These are phyloP conservation scores for Sporisorium exsertum DNA, from an alignment of 1,284 basidiomycete species.

Conservation along the genomic window DNA sequence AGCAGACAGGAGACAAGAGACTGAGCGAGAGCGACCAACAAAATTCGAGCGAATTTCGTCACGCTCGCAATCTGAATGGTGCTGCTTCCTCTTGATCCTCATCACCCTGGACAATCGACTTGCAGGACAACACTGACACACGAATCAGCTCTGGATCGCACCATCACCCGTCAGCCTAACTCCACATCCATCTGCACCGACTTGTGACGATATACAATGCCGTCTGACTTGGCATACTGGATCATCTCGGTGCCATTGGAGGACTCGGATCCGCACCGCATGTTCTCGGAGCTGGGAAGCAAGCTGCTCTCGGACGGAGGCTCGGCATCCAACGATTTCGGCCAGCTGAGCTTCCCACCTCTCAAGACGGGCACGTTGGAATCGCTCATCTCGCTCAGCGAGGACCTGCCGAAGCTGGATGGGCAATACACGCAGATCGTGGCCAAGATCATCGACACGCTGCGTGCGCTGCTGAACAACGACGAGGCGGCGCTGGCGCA, in stretches of 20 bases:
- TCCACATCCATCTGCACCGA: background rate
- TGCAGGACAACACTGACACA: background rate
- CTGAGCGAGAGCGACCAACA: background rate
- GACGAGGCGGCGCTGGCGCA: slow-evolving; percentile 84
- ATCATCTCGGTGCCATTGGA: slow-evolving; percentile 73
- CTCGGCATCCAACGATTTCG: slow-evolving; percentile 55
- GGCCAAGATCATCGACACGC: slow-evolving; percentile 92
- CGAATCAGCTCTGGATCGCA: background rate
- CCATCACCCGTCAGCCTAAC: too few relatives aligned
- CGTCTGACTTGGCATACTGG: slow-evolving; percentile 73
- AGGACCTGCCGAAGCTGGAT: slow-evolving; percentile 92
- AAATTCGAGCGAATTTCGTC: background rate
- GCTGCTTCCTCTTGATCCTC: background rate
- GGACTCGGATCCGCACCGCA: slow-evolving; percentile 71
- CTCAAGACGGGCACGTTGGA: slow-evolving; percentile 90
- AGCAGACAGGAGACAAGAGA: background rate
- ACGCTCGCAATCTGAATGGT: background rate
- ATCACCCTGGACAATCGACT: background rate
- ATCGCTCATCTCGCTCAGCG: slow-evolving; percentile 86
- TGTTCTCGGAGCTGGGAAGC: slow-evolving; percentile 71
- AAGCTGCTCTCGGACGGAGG: slow-evolving; percentile 68
- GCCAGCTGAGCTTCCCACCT: slow-evolving; percentile 59
- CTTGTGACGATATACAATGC: slow-evolving; percentile 67
- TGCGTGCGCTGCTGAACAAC: slow-evolving; percentile 90
- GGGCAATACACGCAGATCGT: slow-evolving; percentile 86